A percentile compares a stretch with the other conserved stretches of the same genome.
Conservation (phyloP, 805 yeast genomes). For the Kazachstania psychrophila region DNA sequence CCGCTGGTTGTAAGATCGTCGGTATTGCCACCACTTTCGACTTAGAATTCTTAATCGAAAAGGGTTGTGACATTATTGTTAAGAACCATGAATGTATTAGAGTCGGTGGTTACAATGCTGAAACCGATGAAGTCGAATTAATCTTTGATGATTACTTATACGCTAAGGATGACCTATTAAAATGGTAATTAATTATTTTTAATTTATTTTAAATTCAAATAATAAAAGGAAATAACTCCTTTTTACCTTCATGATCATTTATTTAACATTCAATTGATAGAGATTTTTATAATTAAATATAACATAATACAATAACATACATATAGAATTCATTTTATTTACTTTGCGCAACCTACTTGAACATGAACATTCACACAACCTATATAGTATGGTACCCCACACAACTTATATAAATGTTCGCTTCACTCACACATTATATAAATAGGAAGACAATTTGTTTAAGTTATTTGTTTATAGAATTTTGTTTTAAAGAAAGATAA, state of each 20-base stretch:
- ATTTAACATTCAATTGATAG: too few relatives aligned
- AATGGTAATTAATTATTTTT: constrained; percentile 22
- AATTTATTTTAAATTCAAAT: not conserved
- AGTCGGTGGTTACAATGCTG: constrained; percentile 45
- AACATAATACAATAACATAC: too few relatives aligned
- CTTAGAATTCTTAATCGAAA: constrained; percentile 54
- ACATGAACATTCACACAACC: too few relatives aligned
- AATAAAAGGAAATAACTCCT: not conserved
- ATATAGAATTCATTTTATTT: too few relatives aligned
- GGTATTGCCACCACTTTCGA: constrained; percentile 78
- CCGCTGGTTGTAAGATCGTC: constrained; percentile 72
- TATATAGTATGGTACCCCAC: too few relatives aligned
- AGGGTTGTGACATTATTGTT: constrained; percentile 79
- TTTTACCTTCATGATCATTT: too few relatives aligned
- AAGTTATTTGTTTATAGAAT: too few relatives aligned
- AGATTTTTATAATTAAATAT: too few relatives aligned
- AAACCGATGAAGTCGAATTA: constrained; percentile 33
- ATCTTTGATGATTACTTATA: constrained; percentile 32
- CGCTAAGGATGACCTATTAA: constrained; percentile 30
- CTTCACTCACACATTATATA: too few relatives aligned
- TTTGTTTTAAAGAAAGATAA: not conserved
- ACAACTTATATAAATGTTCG: too few relatives aligned
- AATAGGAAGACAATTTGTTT: too few relatives aligned
- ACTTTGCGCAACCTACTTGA: too few relatives aligned
- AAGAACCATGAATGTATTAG: constrained; percentile 57